Base-by-base conservation (phyloP, 2,329 filamentous ascomycete species). In the Alternaria novae-zelandiae region DNA sequence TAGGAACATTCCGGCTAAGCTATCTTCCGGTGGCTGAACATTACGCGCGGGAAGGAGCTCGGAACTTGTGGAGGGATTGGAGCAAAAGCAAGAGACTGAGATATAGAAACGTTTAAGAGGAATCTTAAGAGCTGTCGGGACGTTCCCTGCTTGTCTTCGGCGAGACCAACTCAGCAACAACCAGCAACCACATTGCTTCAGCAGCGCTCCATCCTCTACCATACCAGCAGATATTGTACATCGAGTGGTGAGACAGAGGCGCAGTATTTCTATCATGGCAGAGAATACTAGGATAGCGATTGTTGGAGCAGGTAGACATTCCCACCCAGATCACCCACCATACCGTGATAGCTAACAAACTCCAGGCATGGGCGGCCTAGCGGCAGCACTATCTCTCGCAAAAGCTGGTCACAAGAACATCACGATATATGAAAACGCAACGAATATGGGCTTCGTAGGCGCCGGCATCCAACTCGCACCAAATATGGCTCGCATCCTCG, bases 391-490 rank as follows among this genome's bases (percentile, higher is more conserved):
- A 36, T 87, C 91, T 12, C 86, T 95, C 36, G 91, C 92, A 44
- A 91, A 91, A 80, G 88, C 89, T 71, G 92, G 92, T 8, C 94
- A 95, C 80, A 87, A 84, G 67, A 83, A 91, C 61, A 90, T 95
- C 72, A 84, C 90, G 58, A 87, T 95, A 54, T 95, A 89, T 77
- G 92, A 95, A 77, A 87, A 85, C 36, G 91, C 91, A 0, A 87
- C 89, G 5, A 87, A 88, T 68, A 85, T 95, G 5, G 92, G 92
- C 6, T 95, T 95, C 71, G 91, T 95, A 1, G 93, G 93, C 23
- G 93, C 93, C 1, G 93, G 93, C 6, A 95, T 96, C 68, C 93
- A 96, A 77, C 84, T 95, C 61, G 91, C 92, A 0, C 92, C 92
- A 0, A 96, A 96, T 69, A 91, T 95, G 86, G 89, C 90, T 4